These are phyloP conservation scores for Physcomitrium patens DNA, from an alignment of 225 moss, liverwort and hornwort species.

Conservation along the genomic window DNA sequence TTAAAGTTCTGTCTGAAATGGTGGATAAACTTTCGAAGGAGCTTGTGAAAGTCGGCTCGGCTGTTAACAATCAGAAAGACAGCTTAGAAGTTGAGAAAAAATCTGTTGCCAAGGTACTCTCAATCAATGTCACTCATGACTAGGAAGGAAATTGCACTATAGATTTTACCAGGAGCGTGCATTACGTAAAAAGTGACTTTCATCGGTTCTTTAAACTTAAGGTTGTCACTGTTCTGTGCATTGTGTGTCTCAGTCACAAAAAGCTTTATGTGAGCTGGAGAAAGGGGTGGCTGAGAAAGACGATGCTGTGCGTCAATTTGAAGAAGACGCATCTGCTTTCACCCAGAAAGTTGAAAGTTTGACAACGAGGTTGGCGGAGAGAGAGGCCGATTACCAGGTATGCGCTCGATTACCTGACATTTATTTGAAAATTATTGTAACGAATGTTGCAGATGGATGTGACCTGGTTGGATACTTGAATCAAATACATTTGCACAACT, in stretches of 20 bases:
- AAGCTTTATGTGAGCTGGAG: constrained; percentile 65
- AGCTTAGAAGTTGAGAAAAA: constrained; percentile 69
- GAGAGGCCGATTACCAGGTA: constrained; percentile 94
- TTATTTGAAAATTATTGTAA: constrained; percentile 10
- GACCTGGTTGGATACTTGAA: constrained; percentile 15
- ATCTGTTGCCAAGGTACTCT: constrained; percentile 65
- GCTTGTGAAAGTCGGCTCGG: constrained; percentile 87
- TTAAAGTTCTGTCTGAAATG: constrained; percentile 63
- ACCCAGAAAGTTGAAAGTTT: constrained; percentile 73
- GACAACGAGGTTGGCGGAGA: constrained; percentile 62
- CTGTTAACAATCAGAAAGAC: constrained; percentile 78
- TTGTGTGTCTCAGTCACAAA: constrained; percentile 51
- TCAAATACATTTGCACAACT: constrained; percentile 1
- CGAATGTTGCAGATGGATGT: neutral
- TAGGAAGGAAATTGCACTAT: neutral
- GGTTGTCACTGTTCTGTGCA: constrained; percentile 23
- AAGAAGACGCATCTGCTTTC: constrained; percentile 65
- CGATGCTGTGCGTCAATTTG: constrained; percentile 65
- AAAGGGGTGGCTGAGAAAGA: constrained; percentile 59
- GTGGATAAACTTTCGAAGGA: constrained; percentile 85
- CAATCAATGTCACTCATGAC: neutral
- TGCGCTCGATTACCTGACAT: constrained; percentile 27
- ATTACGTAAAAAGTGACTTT: constrained; percentile 2
- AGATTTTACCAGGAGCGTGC: neutral
- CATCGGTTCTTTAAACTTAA: neutral